Conservation (phyloP, 176 grass and related monocot genomes). For the Rhynchospora pubera region DNA sequence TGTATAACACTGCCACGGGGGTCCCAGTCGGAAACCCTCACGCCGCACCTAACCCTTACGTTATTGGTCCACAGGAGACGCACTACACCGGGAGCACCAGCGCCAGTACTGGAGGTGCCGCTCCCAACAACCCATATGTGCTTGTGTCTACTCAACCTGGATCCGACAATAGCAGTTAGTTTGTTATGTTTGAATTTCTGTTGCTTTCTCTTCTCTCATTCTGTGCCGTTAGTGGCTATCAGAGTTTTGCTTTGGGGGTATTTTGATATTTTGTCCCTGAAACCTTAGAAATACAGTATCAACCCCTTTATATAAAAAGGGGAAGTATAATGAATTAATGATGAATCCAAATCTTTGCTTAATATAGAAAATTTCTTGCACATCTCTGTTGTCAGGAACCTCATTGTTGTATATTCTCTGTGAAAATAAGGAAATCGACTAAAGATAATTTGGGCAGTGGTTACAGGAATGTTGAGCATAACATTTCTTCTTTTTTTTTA, state of each 20-base stretch:
- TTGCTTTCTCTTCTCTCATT: background rate
- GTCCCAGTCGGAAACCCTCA: background rate
- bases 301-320: too few relatives aligned
- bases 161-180: constrained; percentile 13
- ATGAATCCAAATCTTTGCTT: background rate
- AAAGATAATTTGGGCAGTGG: background rate
- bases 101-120: background rate
- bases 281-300: too few relatives aligned
- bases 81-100: constrained; percentile 14
- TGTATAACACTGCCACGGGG: background rate
- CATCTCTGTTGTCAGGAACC: background rate
- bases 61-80: constrained; percentile 1
- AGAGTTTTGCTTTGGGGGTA: too few relatives aligned
- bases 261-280: too few relatives aligned
- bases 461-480: background rate
- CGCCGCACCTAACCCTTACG: constrained; percentile 9
- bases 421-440: background rate
- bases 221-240: too few relatives aligned
- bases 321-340: background rate
- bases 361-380: background rate
- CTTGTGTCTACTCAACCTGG: background rate
- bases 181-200: background rate
- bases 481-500: too few relatives aligned
- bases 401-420: background rate
- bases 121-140: constrained; percentile 11